phyloP scores from a whole-genome alignment of 2,329 filamentous ascomycete species.

The Botryotinia calthae region DNA sequence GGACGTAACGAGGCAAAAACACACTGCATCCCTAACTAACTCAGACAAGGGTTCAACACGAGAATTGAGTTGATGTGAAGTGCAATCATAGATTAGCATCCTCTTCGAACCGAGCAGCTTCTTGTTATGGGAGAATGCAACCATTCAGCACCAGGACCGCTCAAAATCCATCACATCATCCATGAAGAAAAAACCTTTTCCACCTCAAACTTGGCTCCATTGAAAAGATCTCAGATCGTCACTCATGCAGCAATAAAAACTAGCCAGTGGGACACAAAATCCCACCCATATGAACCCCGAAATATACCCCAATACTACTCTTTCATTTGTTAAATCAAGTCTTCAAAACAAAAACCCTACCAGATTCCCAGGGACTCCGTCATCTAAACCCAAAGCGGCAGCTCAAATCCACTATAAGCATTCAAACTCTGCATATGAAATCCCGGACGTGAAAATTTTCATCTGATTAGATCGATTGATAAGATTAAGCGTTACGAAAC shows the following conservation, averaged over 20 bases:
- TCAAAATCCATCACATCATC: background rate
- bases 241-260: background rate
- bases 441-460: constrained; percentile 8
- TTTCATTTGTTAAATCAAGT: background rate
- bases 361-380: background rate
- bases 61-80: background rate
- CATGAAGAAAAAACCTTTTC: background rate
- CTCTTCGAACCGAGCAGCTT: background rate
- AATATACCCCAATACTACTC: background rate
- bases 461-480: constrained; percentile 23
- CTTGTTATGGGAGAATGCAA: background rate
- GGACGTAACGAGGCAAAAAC: background rate
- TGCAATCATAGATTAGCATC: background rate
- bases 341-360: background rate
- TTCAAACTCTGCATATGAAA: background rate
- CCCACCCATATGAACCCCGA: background rate
- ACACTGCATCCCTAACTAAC: background rate
- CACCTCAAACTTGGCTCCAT: background rate
- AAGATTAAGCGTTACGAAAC: constrained; percentile 13
- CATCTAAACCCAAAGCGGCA: background rate
- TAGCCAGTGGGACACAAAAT: background rate
- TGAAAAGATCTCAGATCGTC: background rate
- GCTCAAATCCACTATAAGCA: background rate
- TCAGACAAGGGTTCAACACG: background rate
- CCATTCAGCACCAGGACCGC: background rate